These are phyloP conservation scores for Blumeria hordei DNA, from an alignment of 2,329 filamentous ascomycete species.

Conservation along the genomic window DNA sequence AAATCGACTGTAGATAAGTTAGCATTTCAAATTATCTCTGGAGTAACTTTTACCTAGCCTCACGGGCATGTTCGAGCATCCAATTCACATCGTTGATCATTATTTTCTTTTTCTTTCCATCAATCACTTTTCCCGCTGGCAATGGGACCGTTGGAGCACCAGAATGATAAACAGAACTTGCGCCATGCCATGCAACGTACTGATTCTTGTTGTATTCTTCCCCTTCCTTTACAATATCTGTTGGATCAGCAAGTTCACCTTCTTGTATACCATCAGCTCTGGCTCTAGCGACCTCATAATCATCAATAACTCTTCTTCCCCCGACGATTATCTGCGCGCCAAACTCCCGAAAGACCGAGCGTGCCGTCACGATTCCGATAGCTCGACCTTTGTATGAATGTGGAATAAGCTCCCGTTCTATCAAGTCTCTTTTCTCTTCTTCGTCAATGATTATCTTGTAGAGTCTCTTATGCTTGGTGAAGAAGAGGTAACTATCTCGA, in stretches of 20 bases:
- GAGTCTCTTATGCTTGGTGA: slow-evolving; percentile 87
- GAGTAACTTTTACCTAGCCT: slow-evolving; percentile 42
- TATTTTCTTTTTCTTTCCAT: slow-evolving; percentile 63
- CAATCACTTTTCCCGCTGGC: slow-evolving; percentile 45
- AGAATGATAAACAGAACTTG: slow-evolving; percentile 85
- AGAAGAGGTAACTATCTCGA: slow-evolving; percentile 94
- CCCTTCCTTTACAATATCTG: slow-evolving; percentile 54
- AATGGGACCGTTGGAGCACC: slow-evolving; percentile 53
- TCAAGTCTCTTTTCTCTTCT: slow-evolving; percentile 90
- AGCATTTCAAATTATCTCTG: neutral
- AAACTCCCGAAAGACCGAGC: slow-evolving; percentile 92
- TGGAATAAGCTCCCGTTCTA: slow-evolving; percentile 82
- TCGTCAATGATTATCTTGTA: slow-evolving; percentile 98
- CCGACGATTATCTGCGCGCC: slow-evolving; percentile 85
- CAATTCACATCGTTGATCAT: slow-evolving; percentile 86
- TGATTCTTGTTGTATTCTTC: slow-evolving; percentile 97
- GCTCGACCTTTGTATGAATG: slow-evolving; percentile 96
- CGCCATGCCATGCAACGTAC: slow-evolving; percentile 95
- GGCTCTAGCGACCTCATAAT: slow-evolving; percentile 62
- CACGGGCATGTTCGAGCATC: slow-evolving; percentile 84
- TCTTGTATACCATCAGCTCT: slow-evolving; percentile 58
- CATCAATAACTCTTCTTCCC: slow-evolving; percentile 63
- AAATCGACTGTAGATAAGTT: slow-evolving; percentile 37
- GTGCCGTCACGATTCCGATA: slow-evolving; percentile 87
- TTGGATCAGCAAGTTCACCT: slow-evolving; percentile 76